Conservation (phyloP, 768 basidiomycete species). For the Collybia nuda region DNA sequence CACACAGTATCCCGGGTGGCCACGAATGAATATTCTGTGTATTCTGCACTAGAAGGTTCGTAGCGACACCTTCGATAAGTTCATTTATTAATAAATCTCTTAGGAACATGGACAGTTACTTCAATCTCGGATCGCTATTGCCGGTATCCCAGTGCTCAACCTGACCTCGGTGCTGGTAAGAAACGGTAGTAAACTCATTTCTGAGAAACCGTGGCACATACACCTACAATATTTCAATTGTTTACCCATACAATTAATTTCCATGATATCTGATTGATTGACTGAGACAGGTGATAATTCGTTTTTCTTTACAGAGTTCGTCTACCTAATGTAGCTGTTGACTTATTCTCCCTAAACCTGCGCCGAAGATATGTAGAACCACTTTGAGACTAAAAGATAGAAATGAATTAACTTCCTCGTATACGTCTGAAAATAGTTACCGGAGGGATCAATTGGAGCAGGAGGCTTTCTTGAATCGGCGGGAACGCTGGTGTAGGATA, state of each 20-base stretch:
- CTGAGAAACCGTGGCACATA: slow-evolving; percentile 7
- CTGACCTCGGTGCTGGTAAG: slow-evolving; percentile 43
- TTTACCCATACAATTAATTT: too few relatives aligned
- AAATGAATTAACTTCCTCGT: background rate
- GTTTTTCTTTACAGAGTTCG: too few relatives aligned
- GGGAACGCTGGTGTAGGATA: slow-evolving; percentile 64
- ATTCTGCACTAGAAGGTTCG: slow-evolving; percentile 86
- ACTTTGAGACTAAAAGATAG: slow-evolving; percentile 62
- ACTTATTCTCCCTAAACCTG: slow-evolving; percentile 59
- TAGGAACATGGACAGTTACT: slow-evolving; percentile 90
- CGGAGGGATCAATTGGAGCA: slow-evolving; percentile 87
- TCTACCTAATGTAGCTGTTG: too few relatives aligned
- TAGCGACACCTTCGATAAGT: slow-evolving; percentile 1
- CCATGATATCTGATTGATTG: background rate
- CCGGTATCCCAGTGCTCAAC: slow-evolving; percentile 77
- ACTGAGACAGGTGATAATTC: background rate
- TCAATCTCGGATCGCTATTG: slow-evolving; percentile 90
- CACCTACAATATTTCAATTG: too few relatives aligned
- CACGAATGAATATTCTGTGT: slow-evolving; percentile 82
- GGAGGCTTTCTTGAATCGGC: slow-evolving; percentile 80
- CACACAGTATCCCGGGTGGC: slow-evolving; percentile 84
- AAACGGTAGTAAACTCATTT: slow-evolving; percentile 21
- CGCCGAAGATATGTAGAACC: slow-evolving; percentile 94
- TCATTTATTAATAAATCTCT: slow-evolving; percentile 4
- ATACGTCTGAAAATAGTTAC: slow-evolving; percentile 41